These are phyloP conservation scores for Claviceps pazoutovae DNA, from an alignment of 2,329 filamentous ascomycete genomes.

Conservation along the genomic window DNA sequence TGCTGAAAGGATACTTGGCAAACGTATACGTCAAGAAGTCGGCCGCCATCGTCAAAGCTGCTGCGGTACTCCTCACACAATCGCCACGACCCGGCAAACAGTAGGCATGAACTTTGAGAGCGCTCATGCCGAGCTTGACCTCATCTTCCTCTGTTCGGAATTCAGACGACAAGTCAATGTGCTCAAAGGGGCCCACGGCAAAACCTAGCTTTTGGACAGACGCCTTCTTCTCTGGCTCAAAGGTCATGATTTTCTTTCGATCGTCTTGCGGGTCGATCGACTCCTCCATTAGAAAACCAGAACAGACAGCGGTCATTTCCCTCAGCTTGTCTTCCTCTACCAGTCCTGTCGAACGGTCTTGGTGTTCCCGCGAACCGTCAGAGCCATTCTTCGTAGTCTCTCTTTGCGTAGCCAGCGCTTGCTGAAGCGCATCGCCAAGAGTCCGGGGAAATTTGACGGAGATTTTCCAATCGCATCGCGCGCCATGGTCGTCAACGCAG, in stretches of 20 bases:
- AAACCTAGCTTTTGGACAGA: conserved; percentile 86
- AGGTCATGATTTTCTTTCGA: conserved; percentile 76
- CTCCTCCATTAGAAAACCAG: conserved; percentile 79
- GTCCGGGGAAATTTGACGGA: conserved; percentile 77
- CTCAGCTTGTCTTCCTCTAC: conserved; percentile 71
- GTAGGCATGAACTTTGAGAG: conserved; percentile 80
- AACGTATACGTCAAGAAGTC: conserved; percentile 84
- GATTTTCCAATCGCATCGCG: conserved; percentile 75
- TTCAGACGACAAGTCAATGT: conserved; percentile 71
- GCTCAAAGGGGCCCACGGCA: conserved; percentile 86
- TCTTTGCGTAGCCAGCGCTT: conserved; percentile 29
- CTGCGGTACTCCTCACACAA: conserved; percentile 76
- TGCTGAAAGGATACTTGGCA: conserved; percentile 79
- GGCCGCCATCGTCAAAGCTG: conserved; percentile 72
- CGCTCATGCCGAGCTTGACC: conserved; percentile 76
- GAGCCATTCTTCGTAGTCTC: conserved; percentile 17
- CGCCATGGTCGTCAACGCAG: conserved; percentile 74
- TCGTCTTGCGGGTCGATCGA: conserved; percentile 61
- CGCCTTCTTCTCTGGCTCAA: conserved; percentile 60
- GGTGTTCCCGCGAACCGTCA: conserved; percentile 25
- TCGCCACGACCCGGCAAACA: conserved; percentile 72
- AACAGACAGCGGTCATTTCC: conserved; percentile 83
- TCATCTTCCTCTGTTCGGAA: conserved; percentile 86
- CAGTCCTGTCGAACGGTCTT: conserved; percentile 29
- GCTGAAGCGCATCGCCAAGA: conserved; percentile 59